Percentiles rank a stretch among this genome's conserved stretches.
Conservation (phyloP, 2,329 filamentous ascomycete genomes). For the Aureobasidium lini region DNA sequence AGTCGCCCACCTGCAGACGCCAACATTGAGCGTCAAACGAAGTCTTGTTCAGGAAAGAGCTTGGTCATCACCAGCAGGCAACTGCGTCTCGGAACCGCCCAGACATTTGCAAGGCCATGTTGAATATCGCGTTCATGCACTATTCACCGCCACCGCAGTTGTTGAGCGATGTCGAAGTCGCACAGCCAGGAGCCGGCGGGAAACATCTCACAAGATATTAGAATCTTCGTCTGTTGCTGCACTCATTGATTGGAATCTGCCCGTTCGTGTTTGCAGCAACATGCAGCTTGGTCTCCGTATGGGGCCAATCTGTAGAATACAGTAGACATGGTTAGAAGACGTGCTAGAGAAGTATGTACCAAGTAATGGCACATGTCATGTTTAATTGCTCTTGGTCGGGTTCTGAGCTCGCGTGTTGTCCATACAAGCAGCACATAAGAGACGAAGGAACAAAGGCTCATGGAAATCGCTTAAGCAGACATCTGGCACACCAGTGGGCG, state of each 20-base stretch:
- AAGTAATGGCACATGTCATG: neutral
- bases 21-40: neutral
- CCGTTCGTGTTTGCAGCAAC: neutral
- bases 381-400: neutral
- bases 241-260: neutral
- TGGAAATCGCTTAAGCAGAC: neutral
- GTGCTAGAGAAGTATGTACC: constrained; percentile 2
- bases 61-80: neutral
- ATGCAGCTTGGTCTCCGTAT: constrained; percentile 9
- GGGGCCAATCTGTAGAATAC: neutral
- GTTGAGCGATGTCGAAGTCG: neutral
- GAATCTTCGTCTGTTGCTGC: neutral
- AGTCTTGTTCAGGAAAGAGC: neutral
- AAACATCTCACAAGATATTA: neutral
- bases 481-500: neutral
- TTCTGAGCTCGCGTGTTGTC: neutral
- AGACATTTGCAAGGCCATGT: neutral
- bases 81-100: neutral
- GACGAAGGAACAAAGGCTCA: too few relatives aligned
- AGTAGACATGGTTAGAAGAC: neutral
- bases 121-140: neutral
- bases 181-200: neutral
- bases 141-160: neutral
- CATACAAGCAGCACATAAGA: neutral
- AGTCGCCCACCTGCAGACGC: neutral